These are phyloP conservation scores for Alectoria sarmentosa DNA, from an alignment of 495 filamentous ascomycete species.

Conservation along the genomic window DNA sequence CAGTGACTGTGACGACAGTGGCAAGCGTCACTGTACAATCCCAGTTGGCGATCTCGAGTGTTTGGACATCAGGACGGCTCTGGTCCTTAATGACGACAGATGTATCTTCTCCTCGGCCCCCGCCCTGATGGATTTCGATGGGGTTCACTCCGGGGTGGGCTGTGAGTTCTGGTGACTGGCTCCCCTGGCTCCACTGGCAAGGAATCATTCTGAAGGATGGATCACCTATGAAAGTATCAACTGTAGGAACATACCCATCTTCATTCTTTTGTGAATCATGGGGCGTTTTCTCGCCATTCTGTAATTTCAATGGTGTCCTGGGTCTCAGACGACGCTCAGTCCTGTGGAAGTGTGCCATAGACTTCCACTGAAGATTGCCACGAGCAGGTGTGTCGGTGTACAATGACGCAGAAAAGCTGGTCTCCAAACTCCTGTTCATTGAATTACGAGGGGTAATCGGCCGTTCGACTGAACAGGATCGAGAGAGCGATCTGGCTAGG, in stretches of 20 bases:
- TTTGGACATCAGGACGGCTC: not conserved
- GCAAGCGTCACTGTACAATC: conserved; percentile 11
- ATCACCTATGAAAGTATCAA: not conserved
- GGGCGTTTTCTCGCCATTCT: not conserved
- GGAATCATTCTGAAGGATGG: not conserved
- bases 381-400: not conserved
- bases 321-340: not conserved
- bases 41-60: not conserved
- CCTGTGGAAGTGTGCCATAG: not conserved
- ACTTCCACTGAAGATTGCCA: conserved; percentile 2
- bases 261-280: not conserved
- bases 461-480: not conserved
- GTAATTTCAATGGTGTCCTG: not conserved
- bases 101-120: not conserved
- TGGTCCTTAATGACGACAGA: not conserved
- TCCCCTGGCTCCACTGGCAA: not conserved
- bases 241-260: not conserved
- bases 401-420: not conserved
- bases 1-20: not conserved
- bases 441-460: not conserved
- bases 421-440: not conserved
- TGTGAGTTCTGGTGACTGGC: not conserved
- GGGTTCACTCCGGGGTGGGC: not conserved
- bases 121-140: not conserved
- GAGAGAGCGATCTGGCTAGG: not conserved